Evolutionary conservation across 1,139 yeast genomes (phyloP).

Genomic region (Taiozyma sp.): DNA sequence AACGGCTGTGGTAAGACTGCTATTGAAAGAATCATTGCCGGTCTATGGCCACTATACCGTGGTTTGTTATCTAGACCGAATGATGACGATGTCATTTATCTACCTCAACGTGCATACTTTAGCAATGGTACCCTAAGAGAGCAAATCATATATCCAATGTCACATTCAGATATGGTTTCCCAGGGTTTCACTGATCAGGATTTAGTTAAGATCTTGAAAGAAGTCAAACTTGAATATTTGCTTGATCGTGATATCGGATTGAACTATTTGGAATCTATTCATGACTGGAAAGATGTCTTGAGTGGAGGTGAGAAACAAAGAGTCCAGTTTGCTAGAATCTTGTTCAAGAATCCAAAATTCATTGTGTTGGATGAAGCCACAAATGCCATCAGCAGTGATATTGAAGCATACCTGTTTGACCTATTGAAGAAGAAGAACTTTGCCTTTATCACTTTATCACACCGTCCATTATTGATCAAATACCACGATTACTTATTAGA

Average conservation of each 20-base stretch:
- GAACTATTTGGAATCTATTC: constrained; percentile 36
- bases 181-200: constrained; percentile 69
- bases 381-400: constrained; percentile 87
- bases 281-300: constrained; percentile 87
- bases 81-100: constrained; percentile 63
- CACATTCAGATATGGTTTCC: constrained; percentile 71
- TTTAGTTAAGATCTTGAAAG: constrained; percentile 59
- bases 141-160: constrained; percentile 80
- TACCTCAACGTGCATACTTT: constrained; percentile 79
- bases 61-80: constrained; percentile 81
- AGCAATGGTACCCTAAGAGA: constrained; percentile 80
- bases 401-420: constrained; percentile 85
- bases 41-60: constrained; percentile 85
- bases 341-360: constrained; percentile 76
- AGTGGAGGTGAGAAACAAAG: constrained; percentile 97
- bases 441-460: constrained; percentile 79
- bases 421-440: constrained; percentile 63
- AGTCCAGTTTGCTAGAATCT: constrained; percentile 80
- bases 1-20: constrained; percentile 92
- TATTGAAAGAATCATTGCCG: constrained; percentile 78
- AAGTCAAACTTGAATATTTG: constrained; percentile 77
- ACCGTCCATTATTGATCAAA: constrained; percentile 78
- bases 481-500: constrained; percentile 77
- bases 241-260: constrained; percentile 39
- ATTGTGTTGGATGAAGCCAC: constrained; percentile 91